phyloP scores from a whole-genome alignment of 2,329 filamentous ascomycete genomes.

The Talaromyces atroroseus region DNA sequence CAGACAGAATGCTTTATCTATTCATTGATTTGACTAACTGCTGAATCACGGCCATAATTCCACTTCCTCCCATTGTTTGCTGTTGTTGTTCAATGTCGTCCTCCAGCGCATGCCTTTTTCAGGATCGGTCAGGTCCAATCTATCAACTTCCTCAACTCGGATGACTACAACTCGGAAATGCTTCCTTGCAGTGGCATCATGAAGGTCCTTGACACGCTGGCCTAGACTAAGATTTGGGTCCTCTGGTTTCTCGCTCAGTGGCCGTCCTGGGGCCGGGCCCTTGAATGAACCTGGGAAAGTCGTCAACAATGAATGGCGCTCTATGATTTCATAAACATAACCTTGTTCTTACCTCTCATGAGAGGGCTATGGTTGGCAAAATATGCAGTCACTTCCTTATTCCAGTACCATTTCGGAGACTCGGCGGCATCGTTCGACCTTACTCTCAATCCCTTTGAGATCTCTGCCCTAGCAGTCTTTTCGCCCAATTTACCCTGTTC shows the following conservation, averaged over 20 bases:
- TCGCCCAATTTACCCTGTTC: slow-evolving; percentile 56
- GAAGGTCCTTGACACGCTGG: slow-evolving; percentile 63
- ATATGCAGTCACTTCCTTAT: slow-evolving; percentile 71
- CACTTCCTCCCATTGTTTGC: slow-evolving; percentile 57
- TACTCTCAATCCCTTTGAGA: slow-evolving; percentile 51
- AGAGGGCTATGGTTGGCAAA: slow-evolving; percentile 82
- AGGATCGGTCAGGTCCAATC: slow-evolving; percentile 64
- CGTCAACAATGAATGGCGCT: not conserved
- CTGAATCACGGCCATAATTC: slow-evolving; percentile 60
- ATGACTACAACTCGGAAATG: slow-evolving; percentile 89
- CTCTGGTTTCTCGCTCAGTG: slow-evolving; percentile 48
- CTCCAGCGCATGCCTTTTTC: slow-evolving; percentile 58
- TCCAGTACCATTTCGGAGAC: slow-evolving; percentile 63
- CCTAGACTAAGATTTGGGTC: slow-evolving; percentile 45
- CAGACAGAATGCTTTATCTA: not conserved
- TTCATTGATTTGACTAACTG: not conserved
- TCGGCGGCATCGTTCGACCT: slow-evolving; percentile 36
- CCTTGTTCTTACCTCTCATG: slow-evolving; percentile 58
- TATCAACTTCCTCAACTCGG: slow-evolving; percentile 70
- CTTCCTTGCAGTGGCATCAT: slow-evolving; percentile 62
- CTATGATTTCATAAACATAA: not conserved
- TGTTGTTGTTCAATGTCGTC: slow-evolving; percentile 56
- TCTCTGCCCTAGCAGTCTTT: slow-evolving; percentile 49
- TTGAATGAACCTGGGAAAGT: slow-evolving; percentile 57
- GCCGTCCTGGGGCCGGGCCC: slow-evolving; percentile 63